Evolutionary conservation across 2,329 filamentous ascomycete genomes (phyloP), one percentile per base, ranked within the genome.

Genomic region (Xylaria sp.): DNA sequence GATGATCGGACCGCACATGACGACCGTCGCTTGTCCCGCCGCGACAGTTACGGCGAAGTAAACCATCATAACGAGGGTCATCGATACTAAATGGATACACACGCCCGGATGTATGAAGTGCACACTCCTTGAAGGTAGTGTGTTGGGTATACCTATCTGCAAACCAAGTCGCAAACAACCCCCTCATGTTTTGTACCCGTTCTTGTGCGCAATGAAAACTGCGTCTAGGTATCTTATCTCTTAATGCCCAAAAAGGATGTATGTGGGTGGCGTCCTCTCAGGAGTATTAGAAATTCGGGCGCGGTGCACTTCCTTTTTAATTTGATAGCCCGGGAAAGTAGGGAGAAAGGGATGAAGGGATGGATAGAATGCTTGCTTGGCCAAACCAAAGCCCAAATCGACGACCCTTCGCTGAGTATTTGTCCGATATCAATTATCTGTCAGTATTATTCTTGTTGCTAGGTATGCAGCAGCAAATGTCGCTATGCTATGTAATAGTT

Each of bases 1-100:
- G 67, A 67, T 55, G 67, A 68, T 49, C 65, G 69, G 51, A 58
- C 65, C 42, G 65, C 62, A 23, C 63, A 60, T 23, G 58, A 66
- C n/a, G 64, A 66, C 60, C 56, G 63, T 59, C 51, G 55, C 23
- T 48, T 57, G 3, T 18, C 61, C n/a, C 60, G 64, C 46, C 59
- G 64, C 59, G 64, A 66, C 47, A 60, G 58, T 39, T 60, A 63
- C 42, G 61, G 67, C 23, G 59, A 59, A 50, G 23, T 46, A 19
- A 16, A n/a, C 19, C 55, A 55, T 50, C 57, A 59, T 46, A 53
- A 59, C n/a, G 58, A 57, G 44, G 23, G 37, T 35, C 30, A 57
- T 50, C 51, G 58, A 57, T 51, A 62, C 44, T 62, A 53, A 55
- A 48, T n/a, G 2, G 16, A 53, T 18, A 53, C n/a, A 13, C 16